Percentiles rank a stretch among this genome's conserved stretches.
phyloP scores from a whole-genome alignment of 208 protist species.

The Trypanosoma theileri region DNA sequence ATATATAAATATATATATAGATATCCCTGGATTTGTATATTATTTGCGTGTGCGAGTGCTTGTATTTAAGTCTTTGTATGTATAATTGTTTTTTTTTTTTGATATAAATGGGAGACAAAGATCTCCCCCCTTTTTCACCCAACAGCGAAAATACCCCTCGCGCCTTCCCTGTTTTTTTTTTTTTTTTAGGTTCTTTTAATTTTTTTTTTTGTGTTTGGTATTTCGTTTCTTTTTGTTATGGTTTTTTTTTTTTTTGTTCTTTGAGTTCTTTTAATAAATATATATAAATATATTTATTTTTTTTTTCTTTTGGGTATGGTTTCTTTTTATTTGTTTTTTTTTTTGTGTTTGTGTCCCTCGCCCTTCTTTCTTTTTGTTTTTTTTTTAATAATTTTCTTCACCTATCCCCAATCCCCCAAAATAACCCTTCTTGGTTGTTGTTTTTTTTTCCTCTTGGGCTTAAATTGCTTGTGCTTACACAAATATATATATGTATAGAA shows the following conservation, averaged over 20 bases:
- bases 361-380: not conserved
- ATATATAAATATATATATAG: too few species aligned
- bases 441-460: conserved; percentile 4
- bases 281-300: too few species aligned
- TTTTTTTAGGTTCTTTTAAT: not conserved
- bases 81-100: too few species aligned
- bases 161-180: not conserved
- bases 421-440: not conserved
- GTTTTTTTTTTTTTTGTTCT: too few species aligned
- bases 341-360: not conserved
- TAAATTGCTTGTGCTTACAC: not conserved
- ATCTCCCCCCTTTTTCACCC: not conserved
- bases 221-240: not conserved
- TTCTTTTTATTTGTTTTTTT: not conserved
- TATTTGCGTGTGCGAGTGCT: too few species aligned
- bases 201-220: not conserved
- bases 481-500: not conserved
- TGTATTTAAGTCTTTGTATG: too few species aligned
- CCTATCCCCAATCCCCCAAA: too few species aligned
- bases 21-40: too few species aligned
- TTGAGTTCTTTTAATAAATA: too few species aligned
- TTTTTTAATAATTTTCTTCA: too few species aligned
- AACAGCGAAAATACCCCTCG: not conserved
- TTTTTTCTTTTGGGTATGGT: not conserved
- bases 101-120: too few species aligned